Evolutionary conservation across 2,329 filamentous ascomycete species (phyloP).

Genomic region (Aspergillus floridensis): DNA sequence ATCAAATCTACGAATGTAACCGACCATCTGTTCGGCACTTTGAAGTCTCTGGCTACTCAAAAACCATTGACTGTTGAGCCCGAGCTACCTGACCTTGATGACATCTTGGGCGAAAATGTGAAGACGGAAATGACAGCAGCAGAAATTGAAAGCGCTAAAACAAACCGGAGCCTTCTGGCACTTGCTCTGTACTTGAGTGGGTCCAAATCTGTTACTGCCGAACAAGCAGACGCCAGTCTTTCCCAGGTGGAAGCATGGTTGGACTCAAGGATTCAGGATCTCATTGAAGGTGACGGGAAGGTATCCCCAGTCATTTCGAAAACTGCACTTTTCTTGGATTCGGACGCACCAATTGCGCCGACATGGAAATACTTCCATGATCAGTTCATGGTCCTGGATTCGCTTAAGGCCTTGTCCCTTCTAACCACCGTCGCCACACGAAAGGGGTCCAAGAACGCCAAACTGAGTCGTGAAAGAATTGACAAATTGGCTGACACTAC

Average conservation of each 20-base stretch:
- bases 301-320: constrained; percentile 22
- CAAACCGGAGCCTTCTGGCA: constrained; percentile 36
- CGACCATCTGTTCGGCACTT: constrained; percentile 35
- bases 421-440: constrained; percentile 31
- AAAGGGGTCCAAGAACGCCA: constrained; percentile 31
- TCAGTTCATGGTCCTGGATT: constrained; percentile 40
- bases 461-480: constrained; percentile 34
- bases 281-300: constrained; percentile 21
- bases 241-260: constrained; percentile 33
- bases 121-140: constrained; percentile 34
- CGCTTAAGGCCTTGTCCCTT: constrained; percentile 39
- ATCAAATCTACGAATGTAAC: constrained; percentile 34
- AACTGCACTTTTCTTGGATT: constrained; percentile 26
- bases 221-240: constrained; percentile 31
- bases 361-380: constrained; percentile 44
- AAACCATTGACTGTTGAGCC: constrained; percentile 29
- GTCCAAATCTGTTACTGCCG: constrained; percentile 29
- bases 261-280: constrained; percentile 22
- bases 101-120: constrained; percentile 23
- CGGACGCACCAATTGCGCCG: constrained; percentile 30
- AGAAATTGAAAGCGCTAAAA: constrained; percentile 34
- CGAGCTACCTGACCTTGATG: constrained; percentile 29
- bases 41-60: constrained; percentile 32
- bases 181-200: constrained; percentile 34
- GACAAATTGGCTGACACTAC: constrained; percentile 28